phyloP scores from a whole-genome alignment of 768 basidiomycete species.

The Rhizopogon sp. region DNA sequence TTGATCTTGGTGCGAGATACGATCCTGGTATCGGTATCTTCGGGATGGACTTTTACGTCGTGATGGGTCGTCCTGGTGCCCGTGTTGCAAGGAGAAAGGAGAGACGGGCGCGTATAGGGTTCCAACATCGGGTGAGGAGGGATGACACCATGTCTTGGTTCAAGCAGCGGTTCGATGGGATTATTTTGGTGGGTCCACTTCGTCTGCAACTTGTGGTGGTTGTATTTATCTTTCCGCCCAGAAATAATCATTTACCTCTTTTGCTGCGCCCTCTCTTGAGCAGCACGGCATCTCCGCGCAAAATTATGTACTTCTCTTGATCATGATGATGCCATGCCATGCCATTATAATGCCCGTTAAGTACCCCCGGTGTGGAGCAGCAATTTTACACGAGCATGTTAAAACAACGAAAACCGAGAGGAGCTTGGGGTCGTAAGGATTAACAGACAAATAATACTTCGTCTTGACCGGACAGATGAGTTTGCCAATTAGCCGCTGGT shows the following conservation, averaged over 20 bases:
- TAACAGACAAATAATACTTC: too few relatives aligned
- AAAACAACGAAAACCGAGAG: too few relatives aligned
- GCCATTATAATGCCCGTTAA: too few relatives aligned
- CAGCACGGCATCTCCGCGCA: background rate
- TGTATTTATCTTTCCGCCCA: background rate
- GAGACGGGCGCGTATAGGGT: slow-evolving; percentile 83
- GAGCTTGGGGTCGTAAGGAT: too few relatives aligned
- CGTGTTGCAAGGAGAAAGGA: slow-evolving; percentile 90
- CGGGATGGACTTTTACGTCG: slow-evolving; percentile 98
- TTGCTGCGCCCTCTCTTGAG: background rate
- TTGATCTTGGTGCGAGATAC: slow-evolving; percentile 97
- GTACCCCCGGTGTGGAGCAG: too few relatives aligned
- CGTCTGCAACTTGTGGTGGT: background rate
- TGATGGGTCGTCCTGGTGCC: slow-evolving; percentile 94
- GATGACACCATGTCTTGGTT: slow-evolving; percentile 98
- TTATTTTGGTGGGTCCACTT: slow-evolving; percentile 69
- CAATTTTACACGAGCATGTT: too few relatives aligned
- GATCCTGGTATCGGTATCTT: slow-evolving; percentile 99
- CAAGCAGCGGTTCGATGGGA: slow-evolving; percentile 99
- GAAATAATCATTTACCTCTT: background rate
- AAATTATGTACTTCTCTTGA: too few relatives aligned
- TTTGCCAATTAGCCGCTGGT: too few relatives aligned
- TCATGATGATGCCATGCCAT: too few relatives aligned
- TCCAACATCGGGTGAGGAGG: slow-evolving; percentile 87
- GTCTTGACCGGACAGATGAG: too few relatives aligned